Percentiles rank a stretch among this genome's conserved stretches.
phyloP scores from a whole-genome alignment of 73 alveolate species.

The Paramecium sonneborni region DNA sequence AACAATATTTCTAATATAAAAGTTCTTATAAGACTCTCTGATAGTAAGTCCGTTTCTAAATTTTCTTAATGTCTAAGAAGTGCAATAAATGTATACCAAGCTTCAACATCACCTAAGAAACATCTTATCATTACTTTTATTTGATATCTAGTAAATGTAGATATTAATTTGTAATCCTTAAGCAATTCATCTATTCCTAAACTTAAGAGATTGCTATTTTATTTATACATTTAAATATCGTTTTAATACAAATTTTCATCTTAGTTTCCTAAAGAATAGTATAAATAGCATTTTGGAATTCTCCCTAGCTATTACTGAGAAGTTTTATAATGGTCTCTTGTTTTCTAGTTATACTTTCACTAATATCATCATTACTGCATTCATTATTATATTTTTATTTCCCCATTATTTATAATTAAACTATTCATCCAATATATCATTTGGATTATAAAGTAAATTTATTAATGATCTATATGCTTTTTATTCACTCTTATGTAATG shows the following conservation, averaged over 20 bases:
- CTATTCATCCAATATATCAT: not conserved
- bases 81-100: slow-evolving; percentile 21
- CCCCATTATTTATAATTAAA: not conserved
- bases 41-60: not conserved
- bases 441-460: slow-evolving; percentile 6
- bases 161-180: not conserved
- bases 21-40: not conserved
- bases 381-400: not conserved
- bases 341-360: not conserved
- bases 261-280: slow-evolving; percentile 1
- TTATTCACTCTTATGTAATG: not conserved
- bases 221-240: not conserved
- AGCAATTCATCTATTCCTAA: not conserved
- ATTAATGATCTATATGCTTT: not conserved
- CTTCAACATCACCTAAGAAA: slow-evolving; percentile 38
- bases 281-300: not conserved
- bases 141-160: not conserved
- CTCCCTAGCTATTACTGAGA: not conserved
- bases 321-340: not conserved
- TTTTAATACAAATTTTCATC: not conserved
- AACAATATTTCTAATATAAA: not conserved
- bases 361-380: not conserved
- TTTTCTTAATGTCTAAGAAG: not conserved
- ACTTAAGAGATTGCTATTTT: not conserved
- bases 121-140: slow-evolving; percentile 29